A percentile compares a stretch with the other conserved stretches of the same genome.
Conservation (phyloP, 192 early-diverging fungal species). For the Coemansia asiatica region DNA sequence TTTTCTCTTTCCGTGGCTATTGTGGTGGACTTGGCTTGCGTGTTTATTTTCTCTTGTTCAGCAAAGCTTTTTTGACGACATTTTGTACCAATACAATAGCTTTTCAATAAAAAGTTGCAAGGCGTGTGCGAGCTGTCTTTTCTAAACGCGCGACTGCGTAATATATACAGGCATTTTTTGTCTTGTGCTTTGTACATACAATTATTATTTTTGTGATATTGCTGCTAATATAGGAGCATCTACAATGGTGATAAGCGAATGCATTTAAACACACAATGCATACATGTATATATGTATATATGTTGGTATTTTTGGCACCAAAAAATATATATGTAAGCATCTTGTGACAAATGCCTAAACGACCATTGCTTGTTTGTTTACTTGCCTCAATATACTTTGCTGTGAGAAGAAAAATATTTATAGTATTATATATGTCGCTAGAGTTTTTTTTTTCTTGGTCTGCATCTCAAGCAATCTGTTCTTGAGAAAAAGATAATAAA, state of each 20-base stretch:
- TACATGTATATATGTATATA: background rate
- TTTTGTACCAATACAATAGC: background rate
- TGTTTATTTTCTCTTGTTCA: background rate
- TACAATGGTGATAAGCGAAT: background rate
- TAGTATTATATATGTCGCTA: background rate
- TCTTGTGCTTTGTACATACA: no score
- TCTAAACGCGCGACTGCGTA: background rate
- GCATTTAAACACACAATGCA: background rate
- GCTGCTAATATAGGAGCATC: background rate
- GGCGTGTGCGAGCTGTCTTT: background rate
- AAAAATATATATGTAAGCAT: background rate
- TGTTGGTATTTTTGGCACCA: background rate
- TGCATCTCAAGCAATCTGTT: background rate
- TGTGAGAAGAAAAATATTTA: background rate
- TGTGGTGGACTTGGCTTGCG: background rate
- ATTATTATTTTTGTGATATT: no score
- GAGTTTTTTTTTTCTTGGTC: background rate
- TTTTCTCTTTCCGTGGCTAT: background rate
- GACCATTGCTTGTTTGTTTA: background rate
- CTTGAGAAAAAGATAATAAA: background rate
- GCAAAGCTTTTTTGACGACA: no score
- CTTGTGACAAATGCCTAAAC: background rate
- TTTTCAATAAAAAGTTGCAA: no score
- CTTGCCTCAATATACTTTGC: background rate
- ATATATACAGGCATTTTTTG: background rate